Evolutionary conservation across 2,329 filamentous ascomycete species (phyloP).

Genomic region (Colletotrichum sp.): DNA sequence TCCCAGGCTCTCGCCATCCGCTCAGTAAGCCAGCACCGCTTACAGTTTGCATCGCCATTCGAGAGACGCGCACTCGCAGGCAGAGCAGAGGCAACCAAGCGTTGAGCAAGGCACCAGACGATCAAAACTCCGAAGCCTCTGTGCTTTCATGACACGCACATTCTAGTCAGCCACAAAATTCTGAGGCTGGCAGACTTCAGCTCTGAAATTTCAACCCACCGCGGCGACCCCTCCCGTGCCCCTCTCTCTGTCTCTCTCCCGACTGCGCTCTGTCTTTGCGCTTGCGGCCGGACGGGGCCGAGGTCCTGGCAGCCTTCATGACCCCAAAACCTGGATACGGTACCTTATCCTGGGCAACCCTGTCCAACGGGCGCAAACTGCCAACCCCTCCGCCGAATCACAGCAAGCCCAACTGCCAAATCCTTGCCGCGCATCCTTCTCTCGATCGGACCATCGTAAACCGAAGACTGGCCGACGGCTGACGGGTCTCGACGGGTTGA

Average conservation of each 20-base stretch:
- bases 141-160: background rate
- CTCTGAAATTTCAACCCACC: background rate
- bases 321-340: slow-evolving; percentile 7
- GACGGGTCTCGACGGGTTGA: background rate
- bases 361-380: background rate
- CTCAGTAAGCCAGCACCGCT: background rate
- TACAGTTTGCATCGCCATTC: background rate
- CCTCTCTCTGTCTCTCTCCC: background rate
- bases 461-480: background rate
- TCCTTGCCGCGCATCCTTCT: slow-evolving; percentile 16
- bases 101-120: background rate
- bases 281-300: background rate
- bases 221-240: background rate
- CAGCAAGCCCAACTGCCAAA: background rate
- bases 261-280: background rate
- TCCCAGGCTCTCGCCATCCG: background rate
- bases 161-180: background rate
- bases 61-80: background rate
- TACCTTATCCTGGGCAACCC: background rate
- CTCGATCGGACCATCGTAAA: slow-evolving; percentile 13
- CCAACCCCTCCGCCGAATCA: slow-evolving; percentile 12
- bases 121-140: background rate
- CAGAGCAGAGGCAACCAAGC: background rate
- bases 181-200: background rate
- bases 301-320: background rate